Evolutionary conservation across 2,329 filamentous ascomycete species (phyloP).

Genomic region (Nigrospora sphaerica): DNA sequence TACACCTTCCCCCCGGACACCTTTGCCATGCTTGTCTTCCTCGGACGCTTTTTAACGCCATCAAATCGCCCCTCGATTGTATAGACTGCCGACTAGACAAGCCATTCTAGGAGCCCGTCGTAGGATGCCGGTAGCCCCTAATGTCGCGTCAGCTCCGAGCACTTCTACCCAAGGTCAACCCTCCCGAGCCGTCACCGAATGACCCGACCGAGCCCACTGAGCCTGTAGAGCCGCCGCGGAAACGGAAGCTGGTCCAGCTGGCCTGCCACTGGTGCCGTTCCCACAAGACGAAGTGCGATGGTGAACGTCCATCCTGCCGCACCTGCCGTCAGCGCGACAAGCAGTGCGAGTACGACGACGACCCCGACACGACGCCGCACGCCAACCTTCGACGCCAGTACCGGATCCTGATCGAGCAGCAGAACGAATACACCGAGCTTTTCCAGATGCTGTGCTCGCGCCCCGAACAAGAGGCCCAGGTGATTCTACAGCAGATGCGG

Average conservation of each 20-base stretch:
- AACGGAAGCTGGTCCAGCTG: background rate
- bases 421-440: conserved; percentile 1
- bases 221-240: background rate
- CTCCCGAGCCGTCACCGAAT: no score
- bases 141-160: no score
- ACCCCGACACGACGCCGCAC: conserved; percentile 2
- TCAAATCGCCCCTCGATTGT: no score
- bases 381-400: conserved; percentile 2
- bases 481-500: conserved; percentile 3
- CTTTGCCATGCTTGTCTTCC: no score
- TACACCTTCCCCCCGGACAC: no score
- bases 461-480: conserved; percentile 1
- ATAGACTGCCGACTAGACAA: no score
- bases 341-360: conserved; percentile 2
- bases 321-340: background rate
- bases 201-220: background rate
- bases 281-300: conserved; percentile 4
- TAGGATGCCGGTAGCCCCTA: no score
- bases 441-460: conserved; percentile 2
- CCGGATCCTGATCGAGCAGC: background rate
- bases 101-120: no score
- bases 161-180: no score
- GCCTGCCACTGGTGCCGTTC: conserved; percentile 2
- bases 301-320: background rate
- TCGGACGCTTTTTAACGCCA: no score